Evolutionary conservation across 805 yeast species (phyloP).

Genomic region (Dipodascus geniculatus): DNA sequence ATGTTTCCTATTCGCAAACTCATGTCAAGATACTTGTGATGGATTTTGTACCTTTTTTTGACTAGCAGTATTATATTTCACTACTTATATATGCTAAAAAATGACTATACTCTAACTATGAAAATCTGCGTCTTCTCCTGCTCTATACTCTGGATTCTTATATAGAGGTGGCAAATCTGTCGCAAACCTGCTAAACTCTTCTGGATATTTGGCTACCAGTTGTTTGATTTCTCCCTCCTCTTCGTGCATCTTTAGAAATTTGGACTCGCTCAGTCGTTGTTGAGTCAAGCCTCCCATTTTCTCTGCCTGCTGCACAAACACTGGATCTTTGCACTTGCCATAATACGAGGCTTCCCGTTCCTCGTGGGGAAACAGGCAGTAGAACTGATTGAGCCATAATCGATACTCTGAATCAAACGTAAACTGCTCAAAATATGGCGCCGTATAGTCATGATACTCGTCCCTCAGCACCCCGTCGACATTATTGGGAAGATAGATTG

Average conservation of each 20-base stretch:
- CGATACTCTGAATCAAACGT: background rate
- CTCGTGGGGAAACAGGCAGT: background rate
- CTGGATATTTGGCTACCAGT: background rate
- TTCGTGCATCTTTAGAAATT: background rate
- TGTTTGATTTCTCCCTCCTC: background rate
- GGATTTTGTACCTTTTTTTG: too few species aligned
- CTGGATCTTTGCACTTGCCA: background rate
- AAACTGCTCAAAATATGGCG: background rate
- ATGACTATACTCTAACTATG: too few species aligned
- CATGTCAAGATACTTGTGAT: too few species aligned
- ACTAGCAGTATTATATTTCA: too few species aligned
- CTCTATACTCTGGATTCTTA: background rate
- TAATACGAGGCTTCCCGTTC: background rate
- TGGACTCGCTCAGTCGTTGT: background rate
- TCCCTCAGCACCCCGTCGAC: slow-evolving; percentile 15
- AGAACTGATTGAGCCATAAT: background rate
- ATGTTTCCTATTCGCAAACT: too few species aligned
- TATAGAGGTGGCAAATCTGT: background rate
- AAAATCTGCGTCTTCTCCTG: background rate
- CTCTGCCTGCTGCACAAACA: background rate
- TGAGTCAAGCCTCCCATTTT: background rate
- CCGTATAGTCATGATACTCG: background rate
- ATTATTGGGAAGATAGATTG: slow-evolving; percentile 34
- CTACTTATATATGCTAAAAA: too few species aligned
- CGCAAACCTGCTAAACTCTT: background rate